Percentiles rank a stretch among this genome's conserved stretches.
phyloP scores from a whole-genome alignment of 495 filamentous ascomycete genomes.

The Rostrohypoxylon terebratum region DNA sequence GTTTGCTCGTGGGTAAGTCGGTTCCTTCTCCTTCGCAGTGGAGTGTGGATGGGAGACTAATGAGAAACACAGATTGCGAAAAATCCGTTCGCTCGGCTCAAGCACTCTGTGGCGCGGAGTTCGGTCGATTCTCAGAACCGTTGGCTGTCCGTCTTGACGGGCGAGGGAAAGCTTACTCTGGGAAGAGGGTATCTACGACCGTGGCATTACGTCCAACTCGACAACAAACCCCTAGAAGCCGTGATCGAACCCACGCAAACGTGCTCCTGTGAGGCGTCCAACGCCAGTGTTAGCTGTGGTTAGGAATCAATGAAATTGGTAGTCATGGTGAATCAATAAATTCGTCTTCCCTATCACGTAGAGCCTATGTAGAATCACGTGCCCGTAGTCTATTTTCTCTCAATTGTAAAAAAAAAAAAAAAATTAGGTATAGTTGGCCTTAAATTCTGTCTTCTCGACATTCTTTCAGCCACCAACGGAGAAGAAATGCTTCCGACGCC shows the following conservation, averaged over 20 bases:
- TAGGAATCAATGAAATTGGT: neutral
- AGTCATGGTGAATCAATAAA: constrained; percentile 19
- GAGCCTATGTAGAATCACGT: constrained; percentile 42
- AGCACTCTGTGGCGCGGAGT: neutral
- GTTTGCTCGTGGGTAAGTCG: neutral
- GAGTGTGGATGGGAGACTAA: neutral
- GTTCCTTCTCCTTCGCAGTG: neutral
- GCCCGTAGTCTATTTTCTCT: constrained; percentile 11
- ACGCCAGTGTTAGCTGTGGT: neutral
- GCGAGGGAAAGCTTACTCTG: neutral
- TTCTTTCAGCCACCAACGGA: constrained; percentile 7
- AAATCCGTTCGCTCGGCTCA: neutral
- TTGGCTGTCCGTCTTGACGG: neutral
- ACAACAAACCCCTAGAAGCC: neutral
- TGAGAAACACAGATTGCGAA: neutral
- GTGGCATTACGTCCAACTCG: neutral
- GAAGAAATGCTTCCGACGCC: constrained; percentile 87
- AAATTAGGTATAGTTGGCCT: constrained; percentile 42
- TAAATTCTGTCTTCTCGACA: constrained; percentile 7
- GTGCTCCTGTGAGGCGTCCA: neutral
- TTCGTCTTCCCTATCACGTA: constrained; percentile 22
- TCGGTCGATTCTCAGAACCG: neutral
- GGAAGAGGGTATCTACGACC: neutral
- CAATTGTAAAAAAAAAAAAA: constrained; percentile 46
- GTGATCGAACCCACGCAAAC: neutral